Conservation (phyloP, 495 filamentous ascomycete species). For the Talaromyces ruber region DNA sequence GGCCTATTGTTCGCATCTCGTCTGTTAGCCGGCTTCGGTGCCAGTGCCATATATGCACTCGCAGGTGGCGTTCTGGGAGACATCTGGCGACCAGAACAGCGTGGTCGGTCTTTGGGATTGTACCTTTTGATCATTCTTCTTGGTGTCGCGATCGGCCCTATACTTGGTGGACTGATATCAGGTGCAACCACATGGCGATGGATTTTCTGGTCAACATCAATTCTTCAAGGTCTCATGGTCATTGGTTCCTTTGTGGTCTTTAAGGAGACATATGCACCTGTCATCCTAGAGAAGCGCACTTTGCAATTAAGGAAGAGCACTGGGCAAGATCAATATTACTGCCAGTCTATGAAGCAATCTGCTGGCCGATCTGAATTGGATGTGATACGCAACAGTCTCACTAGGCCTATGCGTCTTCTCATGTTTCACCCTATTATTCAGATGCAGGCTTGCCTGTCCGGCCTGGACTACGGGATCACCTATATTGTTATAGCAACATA, state of each 20-base stretch:
- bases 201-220: conserved; percentile 40
- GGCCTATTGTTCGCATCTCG: conserved; percentile 14
- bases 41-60: conserved; percentile 14
- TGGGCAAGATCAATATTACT: conserved; percentile 33
- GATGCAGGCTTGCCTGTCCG: conserved; percentile 43
- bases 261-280: conserved; percentile 52
- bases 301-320: conserved; percentile 45
- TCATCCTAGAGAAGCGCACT: conserved; percentile 45
- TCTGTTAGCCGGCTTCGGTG: conserved; percentile 13
- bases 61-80: conserved; percentile 45
- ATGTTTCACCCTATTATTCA: conserved; percentile 45
- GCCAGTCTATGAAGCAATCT: neutral
- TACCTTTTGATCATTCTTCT: conserved; percentile 46
- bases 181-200: conserved; percentile 45
- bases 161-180: conserved; percentile 45
- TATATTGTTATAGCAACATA: conserved; percentile 59
- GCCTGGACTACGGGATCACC: conserved; percentile 56
- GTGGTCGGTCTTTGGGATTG: conserved; percentile 53
- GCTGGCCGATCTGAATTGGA: neutral
- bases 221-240: conserved; percentile 16
- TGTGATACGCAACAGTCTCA: conserved; percentile 24
- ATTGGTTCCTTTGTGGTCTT: conserved; percentile 20
- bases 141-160: conserved; percentile 44
- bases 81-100: conserved; percentile 44
- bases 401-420: conserved; percentile 38